These are phyloP conservation scores for Beauveria sp. DNA, from an alignment of 2,329 filamentous ascomycete species.

Conservation along the genomic window DNA sequence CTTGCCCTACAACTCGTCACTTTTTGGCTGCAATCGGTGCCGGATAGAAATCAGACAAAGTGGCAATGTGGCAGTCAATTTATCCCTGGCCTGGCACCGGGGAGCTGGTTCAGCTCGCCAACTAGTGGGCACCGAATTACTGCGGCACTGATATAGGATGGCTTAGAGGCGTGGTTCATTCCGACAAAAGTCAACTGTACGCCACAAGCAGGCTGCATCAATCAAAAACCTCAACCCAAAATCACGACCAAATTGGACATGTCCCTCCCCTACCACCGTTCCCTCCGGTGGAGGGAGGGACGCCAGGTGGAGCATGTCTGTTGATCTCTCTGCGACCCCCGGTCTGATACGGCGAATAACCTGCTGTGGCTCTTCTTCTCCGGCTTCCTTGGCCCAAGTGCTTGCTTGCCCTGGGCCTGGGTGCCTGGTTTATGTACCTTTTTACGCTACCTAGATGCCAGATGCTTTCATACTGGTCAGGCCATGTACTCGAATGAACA, in stretches of 20 bases:
- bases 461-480: neutral
- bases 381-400: neutral
- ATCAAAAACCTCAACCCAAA: neutral
- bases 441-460: too few relatives aligned
- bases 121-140: neutral
- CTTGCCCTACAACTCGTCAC: neutral
- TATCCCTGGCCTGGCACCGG: constrained; percentile 1
- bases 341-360: neutral
- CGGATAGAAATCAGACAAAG: neutral
- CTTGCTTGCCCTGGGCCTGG: neutral
- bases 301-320: neutral
- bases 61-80: neutral
- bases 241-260: neutral
- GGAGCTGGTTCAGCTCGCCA: constrained; percentile 9
- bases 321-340: constrained; percentile 4
- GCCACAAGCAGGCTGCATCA: constrained; percentile 5
- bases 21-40: neutral
- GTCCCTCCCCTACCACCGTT: neutral
- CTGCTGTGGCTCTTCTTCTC: neutral
- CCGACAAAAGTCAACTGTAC: neutral
- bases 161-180: constrained; percentile 8
- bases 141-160: constrained; percentile 3
- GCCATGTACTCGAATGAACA: neutral
- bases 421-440: neutral
- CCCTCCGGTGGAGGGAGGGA: constrained; percentile 4